Percentiles rank a stretch among this genome's conserved stretches.
Conservation (phyloP, 2,329 filamentous ascomycete genomes). For the Venturia effusa region DNA sequence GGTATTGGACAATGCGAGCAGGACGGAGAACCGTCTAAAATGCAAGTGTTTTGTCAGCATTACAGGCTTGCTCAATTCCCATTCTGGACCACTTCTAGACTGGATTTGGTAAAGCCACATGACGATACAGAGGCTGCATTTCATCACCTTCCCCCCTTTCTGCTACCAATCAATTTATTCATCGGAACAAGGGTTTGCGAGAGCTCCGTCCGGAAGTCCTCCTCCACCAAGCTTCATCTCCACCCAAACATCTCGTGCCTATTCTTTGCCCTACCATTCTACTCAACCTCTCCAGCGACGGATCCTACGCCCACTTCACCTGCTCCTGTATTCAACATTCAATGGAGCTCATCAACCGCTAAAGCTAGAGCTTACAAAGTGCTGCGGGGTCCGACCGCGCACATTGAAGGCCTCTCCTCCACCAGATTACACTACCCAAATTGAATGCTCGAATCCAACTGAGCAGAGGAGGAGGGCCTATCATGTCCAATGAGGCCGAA, state of each 20-base stretch:
- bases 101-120: neutral
- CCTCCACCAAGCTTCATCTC: neutral
- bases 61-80: too few relatives aligned
- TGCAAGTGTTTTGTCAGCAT: neutral
- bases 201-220: neutral
- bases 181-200: neutral
- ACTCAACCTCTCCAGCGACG: neutral
- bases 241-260: neutral
- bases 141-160: neutral
- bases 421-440: neutral
- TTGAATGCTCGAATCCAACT: constrained; percentile 6
- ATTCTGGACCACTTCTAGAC: neutral
- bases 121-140: neutral
- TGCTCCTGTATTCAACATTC: constrained; percentile 14
- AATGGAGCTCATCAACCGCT: constrained; percentile 32
- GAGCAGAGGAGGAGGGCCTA: constrained; percentile 3
- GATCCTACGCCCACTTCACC: neutral
- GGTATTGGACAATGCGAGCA: neutral
- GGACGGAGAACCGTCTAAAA: neutral
- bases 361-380: constrained; percentile 20
- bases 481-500: constrained; percentile 25
- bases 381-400: constrained; percentile 7
- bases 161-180: neutral
- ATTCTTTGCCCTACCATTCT: neutral
- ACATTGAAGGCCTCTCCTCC: constrained; percentile 6